Evolutionary conservation across 176 grass and related monocot genomes (phyloP).

Genomic region (Oryza brachyantha): DNA sequence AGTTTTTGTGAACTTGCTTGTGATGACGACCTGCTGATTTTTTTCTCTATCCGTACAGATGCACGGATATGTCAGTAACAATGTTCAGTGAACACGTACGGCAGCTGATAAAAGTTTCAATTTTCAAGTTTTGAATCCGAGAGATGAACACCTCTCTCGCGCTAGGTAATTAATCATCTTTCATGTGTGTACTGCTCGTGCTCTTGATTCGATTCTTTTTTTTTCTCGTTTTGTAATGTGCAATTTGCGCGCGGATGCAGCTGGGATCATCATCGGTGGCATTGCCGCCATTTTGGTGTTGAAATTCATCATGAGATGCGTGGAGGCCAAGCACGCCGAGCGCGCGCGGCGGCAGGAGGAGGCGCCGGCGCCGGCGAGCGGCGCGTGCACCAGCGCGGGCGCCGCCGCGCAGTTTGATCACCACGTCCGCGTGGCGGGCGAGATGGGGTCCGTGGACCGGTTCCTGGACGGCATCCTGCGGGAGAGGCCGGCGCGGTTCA

Average conservation of each 20-base stretch:
- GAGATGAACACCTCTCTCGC: slow-evolving; percentile 1
- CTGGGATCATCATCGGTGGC: slow-evolving; percentile 16
- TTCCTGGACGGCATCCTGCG: slow-evolving; percentile 53
- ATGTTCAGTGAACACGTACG: not conserved
- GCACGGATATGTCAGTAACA: not conserved
- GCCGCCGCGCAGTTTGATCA: no score
- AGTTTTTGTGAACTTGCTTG: not conserved
- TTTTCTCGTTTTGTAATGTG: not conserved
- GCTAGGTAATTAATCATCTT: not conserved
- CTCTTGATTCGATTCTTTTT: no score
- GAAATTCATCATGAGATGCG: not conserved
- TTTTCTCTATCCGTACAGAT: not conserved
- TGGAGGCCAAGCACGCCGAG: slow-evolving; percentile 5
- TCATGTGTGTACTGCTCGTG: not conserved
- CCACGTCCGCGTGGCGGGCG: not conserved
- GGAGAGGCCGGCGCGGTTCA: slow-evolving; percentile 58
- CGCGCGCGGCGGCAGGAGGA: slow-evolving; percentile 33
- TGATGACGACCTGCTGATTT: not conserved
- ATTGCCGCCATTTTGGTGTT: not conserved
- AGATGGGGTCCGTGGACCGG: slow-evolving; percentile 43
- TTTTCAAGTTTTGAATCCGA: no score
- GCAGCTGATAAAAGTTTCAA: no score
- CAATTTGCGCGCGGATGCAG: not conserved
- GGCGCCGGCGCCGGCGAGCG: not conserved
- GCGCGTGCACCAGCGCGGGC: not conserved